Evolutionary conservation across 371 early-diverging fungal genomes (phyloP).

Genomic region (Circinella minor): DNA sequence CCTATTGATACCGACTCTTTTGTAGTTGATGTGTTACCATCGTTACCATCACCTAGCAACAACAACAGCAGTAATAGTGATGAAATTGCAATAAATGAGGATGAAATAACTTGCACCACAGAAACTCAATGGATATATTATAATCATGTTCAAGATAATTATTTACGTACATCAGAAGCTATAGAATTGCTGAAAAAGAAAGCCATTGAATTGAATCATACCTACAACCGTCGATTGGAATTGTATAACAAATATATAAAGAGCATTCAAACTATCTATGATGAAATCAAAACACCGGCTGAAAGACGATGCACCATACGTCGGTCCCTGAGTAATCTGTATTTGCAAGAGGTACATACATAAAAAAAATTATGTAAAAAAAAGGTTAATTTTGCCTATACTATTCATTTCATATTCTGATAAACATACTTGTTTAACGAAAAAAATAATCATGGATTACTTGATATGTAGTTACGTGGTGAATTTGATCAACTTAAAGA

Average conservation of each 20-base stretch:
- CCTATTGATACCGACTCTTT: background rate
- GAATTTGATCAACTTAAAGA: conserved; percentile 33
- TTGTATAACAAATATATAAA: conserved; percentile 23
- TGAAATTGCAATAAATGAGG: too few species aligned
- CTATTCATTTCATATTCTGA: too few species aligned
- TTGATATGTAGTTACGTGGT: conserved; percentile 15
- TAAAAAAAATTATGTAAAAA: too few species aligned
- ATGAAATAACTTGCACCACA: too few species aligned
- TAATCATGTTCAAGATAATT: background rate
- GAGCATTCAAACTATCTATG: conserved; percentile 25
- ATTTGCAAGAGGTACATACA: conserved; percentile 20
- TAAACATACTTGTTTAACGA: too few species aligned
- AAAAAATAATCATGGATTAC: too few species aligned
- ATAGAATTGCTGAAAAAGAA: conserved; percentile 8
- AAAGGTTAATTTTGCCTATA: too few species aligned
- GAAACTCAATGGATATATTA: background rate
- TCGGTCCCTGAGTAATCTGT: conserved; percentile 12
- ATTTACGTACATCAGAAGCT: conserved; percentile 9
- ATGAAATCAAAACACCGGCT: conserved; percentile 22
- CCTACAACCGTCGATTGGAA: conserved; percentile 17
- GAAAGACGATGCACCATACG: conserved; percentile 18
- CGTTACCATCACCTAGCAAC: background rate
- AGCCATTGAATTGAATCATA: conserved; percentile 9
- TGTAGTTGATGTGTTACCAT: background rate
- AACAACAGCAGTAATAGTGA: too few species aligned